Base-by-base conservation (phyloP, 768 basidiomycete genomes). In the Coprinellus micaceus region DNA sequence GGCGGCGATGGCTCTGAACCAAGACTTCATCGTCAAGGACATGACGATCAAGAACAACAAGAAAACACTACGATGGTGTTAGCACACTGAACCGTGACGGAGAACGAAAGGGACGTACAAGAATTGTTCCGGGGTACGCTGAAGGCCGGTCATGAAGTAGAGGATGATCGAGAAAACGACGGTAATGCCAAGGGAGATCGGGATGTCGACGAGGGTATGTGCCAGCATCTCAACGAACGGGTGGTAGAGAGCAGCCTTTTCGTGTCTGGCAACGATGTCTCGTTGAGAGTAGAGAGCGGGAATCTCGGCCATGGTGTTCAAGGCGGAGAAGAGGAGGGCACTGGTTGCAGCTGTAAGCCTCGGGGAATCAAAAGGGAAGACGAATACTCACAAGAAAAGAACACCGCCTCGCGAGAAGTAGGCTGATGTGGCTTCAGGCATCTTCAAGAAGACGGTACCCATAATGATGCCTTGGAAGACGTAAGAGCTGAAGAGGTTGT, bases 371-470 rank as follows among this genome's bases (percentile, higher is more conserved):
- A 19, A 5, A 5, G n/a, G 7, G 6, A 43, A 21, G 19, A 17
- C 7, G 5, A 21, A 21, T 43, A 70, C 81, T 30, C 66, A 86
- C 80, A 90, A 89, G 79, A 88, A 91, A 19, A 93, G 73, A 22
- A 87, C 76, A 70, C 89, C 85, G 40, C 88, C 89, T 17, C 90
- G 81, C n/a, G 86, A 84, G 75, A 88, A 91, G 65, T 81, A 86
- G 10, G 81, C 82, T 12, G 74, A 67, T 0, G 89, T 88, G 9
- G 73, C 71, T 17, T 80, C 71, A 0, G 80, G 74, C 30, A 84
- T 69, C 7, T 77, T 72, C 56, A 82, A 74, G 75, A 88, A 92
- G 24, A 88, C 79, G 0, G 82, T 83, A 26, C 88, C 88, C 51
- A 86, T 77, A 60, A 80, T 76, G 9, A 78, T 53, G 26, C 68